Base-by-base conservation (phyloP, 1,284 basidiomycete genomes). In the Ustilago crameri region DNA sequence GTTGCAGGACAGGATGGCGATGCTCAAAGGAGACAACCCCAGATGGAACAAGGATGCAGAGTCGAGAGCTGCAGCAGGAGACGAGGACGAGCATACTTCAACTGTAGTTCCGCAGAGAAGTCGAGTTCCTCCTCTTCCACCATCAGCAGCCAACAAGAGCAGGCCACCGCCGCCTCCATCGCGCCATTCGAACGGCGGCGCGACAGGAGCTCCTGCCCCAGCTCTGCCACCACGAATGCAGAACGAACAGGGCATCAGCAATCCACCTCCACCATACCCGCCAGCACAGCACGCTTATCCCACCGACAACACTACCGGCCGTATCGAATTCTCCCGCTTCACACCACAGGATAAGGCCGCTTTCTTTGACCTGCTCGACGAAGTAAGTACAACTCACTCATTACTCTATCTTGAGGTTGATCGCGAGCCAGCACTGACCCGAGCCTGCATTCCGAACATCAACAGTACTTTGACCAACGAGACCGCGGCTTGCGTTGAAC, bases 331-430 rank as follows among this genome's bases (percentile, higher is more conserved):
- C 51, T 76, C 76, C 9, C 63, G 57, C 22, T 78, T 80, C 53
- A 70, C 69, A 10, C 61, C 59, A n/a, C 46, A 60, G 18, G 76
- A 80, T 52, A 79, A 80, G 44, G 47, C 62, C 10, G 75, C 73
- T 24, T 81, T 79, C 56, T 79, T 79, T 35, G 52, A 51, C 17
- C 52, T 79, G 15, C 66, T 82, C 15, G 77, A 80, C 51, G 72
- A 79, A 35, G 65, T 76, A 37, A 55, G 71, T 64, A 14, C 22
- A 18, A 40, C 37, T 3, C 18, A n/a, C n/a, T n/a, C n/a, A n/a
- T n/a, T n/a, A n/a, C n/a, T n/a, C n/a, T n/a, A n/a, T n/a, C n/a
- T n/a, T n/a, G n/a, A n/a, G n/a, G n/a, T n/a, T n/a, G n/a, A n/a
- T n/a, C n/a, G n/a, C n/a, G n/a, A n/a, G n/a, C n/a, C n/a, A n/a